A percentile compares a stretch with the other conserved stretches of the same genome.
These are phyloP conservation scores for Schoenoplectus tabernaemontani DNA, from an alignment of 202 grass and related monocot species.

Conservation along the genomic window DNA sequence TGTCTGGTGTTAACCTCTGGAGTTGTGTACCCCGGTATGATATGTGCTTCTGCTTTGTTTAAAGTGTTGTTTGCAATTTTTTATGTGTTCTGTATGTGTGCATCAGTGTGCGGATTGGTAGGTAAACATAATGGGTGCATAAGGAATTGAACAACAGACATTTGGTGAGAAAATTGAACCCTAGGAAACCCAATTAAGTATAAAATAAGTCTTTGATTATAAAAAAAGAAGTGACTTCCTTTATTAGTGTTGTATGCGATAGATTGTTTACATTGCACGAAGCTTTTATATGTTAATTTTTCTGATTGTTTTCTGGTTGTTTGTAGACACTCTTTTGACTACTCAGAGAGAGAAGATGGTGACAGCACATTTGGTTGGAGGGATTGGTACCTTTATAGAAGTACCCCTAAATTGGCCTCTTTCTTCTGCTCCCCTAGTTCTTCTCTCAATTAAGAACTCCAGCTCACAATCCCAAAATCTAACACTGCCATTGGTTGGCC, in stretches of 20 bases:
- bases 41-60: background rate
- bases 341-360: constrained; percentile 57
- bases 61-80: constrained; percentile 8
- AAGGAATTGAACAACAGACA: too few species aligned
- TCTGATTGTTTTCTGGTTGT: constrained; percentile 10
- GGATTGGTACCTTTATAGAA: constrained; percentile 72
- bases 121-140: background rate
- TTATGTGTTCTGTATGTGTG: background rate
- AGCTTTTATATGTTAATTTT: constrained; percentile 6
- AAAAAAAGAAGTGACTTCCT: background rate
- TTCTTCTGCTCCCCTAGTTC: constrained; percentile 40
- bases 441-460: constrained; percentile 53
- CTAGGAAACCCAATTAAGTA: background rate
- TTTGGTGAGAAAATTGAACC: background rate
- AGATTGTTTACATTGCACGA: background rate
- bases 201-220: background rate
- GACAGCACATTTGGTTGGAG: constrained; percentile 60
- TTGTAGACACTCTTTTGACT: constrained; percentile 82
- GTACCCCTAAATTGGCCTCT: constrained; percentile 67
- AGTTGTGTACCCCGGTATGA: background rate
- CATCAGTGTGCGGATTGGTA: background rate
- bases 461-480: constrained; percentile 37
- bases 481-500: constrained; percentile 46
- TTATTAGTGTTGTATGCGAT: background rate
- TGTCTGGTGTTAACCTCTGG: background rate